Evolutionary conservation across 177 flowering plant species (phyloP).

Genomic region (Vitis hybrid): DNA sequence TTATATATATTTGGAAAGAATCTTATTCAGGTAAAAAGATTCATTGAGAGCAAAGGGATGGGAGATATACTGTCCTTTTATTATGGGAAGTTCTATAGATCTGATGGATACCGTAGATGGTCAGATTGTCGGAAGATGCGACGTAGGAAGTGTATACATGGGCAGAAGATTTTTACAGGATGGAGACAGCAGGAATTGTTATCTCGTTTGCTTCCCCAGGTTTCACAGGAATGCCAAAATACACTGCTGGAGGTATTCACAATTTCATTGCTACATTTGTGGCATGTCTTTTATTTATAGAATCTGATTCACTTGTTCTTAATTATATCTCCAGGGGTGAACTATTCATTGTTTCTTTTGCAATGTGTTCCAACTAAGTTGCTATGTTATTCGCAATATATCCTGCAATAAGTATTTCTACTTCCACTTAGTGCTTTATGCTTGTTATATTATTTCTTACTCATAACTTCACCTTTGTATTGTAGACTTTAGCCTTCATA

Average conservation of each 20-base stretch:
- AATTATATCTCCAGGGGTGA: too few species aligned
- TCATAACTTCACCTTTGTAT: too few species aligned
- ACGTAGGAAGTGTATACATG: constrained; percentile 30
- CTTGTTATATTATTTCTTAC: too few species aligned
- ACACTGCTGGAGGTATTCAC: constrained; percentile 31
- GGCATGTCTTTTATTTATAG: too few species aligned
- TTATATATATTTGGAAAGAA: constrained; percentile 50
- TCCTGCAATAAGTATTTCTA: too few species aligned
- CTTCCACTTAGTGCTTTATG: too few species aligned
- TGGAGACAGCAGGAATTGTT: constrained; percentile 45
- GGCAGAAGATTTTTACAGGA: constrained; percentile 41
- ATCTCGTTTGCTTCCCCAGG: constrained; percentile 27
- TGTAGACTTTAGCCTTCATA: too few species aligned
- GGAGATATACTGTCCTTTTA: constrained; percentile 40
- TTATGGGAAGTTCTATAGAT: constrained; percentile 47
- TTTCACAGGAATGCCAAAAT: constrained; percentile 29
- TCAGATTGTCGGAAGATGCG: constrained; percentile 29
- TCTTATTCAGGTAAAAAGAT: constrained; percentile 31
- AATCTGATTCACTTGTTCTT: too few species aligned
- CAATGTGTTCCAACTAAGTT: too few species aligned
- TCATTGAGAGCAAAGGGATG: constrained; percentile 35
- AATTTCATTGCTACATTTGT: too few species aligned
- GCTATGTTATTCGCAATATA: too few species aligned
- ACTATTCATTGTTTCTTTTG: too few species aligned
- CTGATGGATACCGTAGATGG: constrained; percentile 36